Percentiles rank a stretch among this genome's conserved stretches.
These are phyloP conservation scores for Immersiella caudata DNA, from an alignment of 495 filamentous ascomycete species.

Conservation along the genomic window DNA sequence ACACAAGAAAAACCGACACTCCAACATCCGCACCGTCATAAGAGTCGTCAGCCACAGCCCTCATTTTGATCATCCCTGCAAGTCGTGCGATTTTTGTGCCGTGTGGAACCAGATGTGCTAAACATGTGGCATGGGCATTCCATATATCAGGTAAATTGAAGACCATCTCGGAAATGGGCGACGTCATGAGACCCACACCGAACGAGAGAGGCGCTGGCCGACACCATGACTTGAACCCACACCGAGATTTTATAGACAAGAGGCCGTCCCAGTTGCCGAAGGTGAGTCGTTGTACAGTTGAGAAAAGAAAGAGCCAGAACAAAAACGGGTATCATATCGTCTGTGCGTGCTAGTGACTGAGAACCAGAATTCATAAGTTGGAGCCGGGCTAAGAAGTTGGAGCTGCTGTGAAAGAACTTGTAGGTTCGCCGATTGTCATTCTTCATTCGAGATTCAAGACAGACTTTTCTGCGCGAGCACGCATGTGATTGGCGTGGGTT, in stretches of 20 bases:
- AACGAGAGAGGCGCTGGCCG: background rate
- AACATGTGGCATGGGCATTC: too few relatives aligned
- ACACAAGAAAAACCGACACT: background rate
- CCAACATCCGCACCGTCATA: background rate
- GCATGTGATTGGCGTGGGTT: slow-evolving; percentile 80
- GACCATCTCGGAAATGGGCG: background rate
- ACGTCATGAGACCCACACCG: background rate
- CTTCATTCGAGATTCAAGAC: slow-evolving; percentile 36
- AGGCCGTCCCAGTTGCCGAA: background rate
- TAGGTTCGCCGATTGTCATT: background rate
- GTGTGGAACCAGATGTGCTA: background rate
- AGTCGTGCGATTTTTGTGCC: background rate
- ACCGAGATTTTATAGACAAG: background rate
- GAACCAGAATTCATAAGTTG: background rate
- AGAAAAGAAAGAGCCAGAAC: background rate
- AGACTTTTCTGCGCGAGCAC: slow-evolving; percentile 67
- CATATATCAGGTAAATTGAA: too few relatives aligned
- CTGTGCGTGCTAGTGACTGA: background rate
- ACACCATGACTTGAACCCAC: background rate
- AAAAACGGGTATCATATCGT: slow-evolving; percentile 26
- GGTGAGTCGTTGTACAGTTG: slow-evolving; percentile 10
- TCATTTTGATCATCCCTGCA: background rate
- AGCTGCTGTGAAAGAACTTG: background rate
- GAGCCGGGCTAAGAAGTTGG: background rate
- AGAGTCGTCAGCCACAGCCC: background rate